Evolutionary conservation across 176 grass and related monocot genomes (phyloP), one percentile per base, ranked within the genome.

Genomic region (Cenchrus americanus): DNA sequence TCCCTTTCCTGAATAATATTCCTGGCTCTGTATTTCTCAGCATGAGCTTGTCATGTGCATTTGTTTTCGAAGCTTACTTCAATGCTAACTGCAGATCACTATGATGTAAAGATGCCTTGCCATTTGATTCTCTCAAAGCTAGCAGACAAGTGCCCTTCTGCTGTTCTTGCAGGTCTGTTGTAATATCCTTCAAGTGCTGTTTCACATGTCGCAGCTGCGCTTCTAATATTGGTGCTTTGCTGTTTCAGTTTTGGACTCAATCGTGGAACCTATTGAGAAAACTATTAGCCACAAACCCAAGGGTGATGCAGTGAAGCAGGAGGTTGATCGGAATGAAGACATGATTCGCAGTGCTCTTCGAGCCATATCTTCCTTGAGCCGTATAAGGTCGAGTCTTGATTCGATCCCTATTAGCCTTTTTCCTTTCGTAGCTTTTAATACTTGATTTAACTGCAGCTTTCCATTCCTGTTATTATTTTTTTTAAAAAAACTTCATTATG

Each of bases 41-140:
- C 26, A 1, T 59, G 37, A 12, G 27, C 80, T 71, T 47, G 49
- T 40, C 83, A 26, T 24, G 24, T 2, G 76, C 27, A 30, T 30
- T 30, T 30, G 27, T 30, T 30, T 30, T 30, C 1, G 27, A 30
- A 30, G 2, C 27, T 30, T 30, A 30, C 27, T 30, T 30, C 27
- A 30, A 30, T 30, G 27, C 22, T 76, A 57, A 73, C 51, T 84
- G 63, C 86, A 99, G 97, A 99, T 80, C 97, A 99, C 88, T 99
- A 99, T 84, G 97, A 99, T 82, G 97, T 99, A 53, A 96, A 99
- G 61, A 99, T 99, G 97, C 93, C 97, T 10, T 99, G 97, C 78
- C 97, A 99, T 82, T 81, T 99, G 64, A 99, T 99, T 88, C 93
- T 99, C 46, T 99, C 97, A 78, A 99, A 99, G 83, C 86, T 99